Percentiles rank a stretch among this genome's conserved stretches.
Evolutionary conservation across 2,329 filamentous ascomycete genomes (phyloP).

Genomic region (Cordyceps cicadae): DNA sequence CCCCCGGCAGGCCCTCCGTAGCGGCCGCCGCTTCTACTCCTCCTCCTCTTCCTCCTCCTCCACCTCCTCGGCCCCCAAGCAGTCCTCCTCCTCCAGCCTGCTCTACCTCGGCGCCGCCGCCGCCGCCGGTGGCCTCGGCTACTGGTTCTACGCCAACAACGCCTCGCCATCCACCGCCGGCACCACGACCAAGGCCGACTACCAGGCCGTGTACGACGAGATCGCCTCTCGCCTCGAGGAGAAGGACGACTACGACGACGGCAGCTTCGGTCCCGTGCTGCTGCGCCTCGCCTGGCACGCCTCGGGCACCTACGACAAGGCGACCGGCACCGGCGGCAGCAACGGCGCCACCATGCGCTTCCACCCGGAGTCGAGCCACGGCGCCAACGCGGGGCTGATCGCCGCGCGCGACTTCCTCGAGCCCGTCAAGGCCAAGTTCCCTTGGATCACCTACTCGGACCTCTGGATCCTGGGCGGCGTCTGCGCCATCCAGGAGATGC

Average conservation of each 20-base stretch:
- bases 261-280: constrained; percentile 87
- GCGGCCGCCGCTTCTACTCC: constrained; percentile 72
- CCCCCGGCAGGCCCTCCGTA: constrained; percentile 61
- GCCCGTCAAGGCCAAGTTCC: constrained; percentile 79
- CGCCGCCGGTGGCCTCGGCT: constrained; percentile 55
- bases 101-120: constrained; percentile 52
- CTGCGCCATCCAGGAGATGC: constrained; percentile 87
- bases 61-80: constrained; percentile 53
- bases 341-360: constrained; percentile 98
- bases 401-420: constrained; percentile 86
- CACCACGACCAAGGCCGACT: constrained; percentile 73
- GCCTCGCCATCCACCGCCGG: constrained; percentile 49
- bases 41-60: too few species aligned
- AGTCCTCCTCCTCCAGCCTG: constrained; percentile 38
- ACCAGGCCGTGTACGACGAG: constrained; percentile 90
- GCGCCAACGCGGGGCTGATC: constrained; percentile 86
- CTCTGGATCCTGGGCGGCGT: constrained; percentile 90
- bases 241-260: constrained; percentile 92
- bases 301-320: constrained; percentile 84
- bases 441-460: constrained; percentile 94
- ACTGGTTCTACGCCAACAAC: constrained; percentile 56
- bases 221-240: constrained; percentile 74
- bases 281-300: constrained; percentile 90
- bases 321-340: constrained; percentile 81
- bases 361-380: constrained; percentile 77